Evolutionary conservation across 139 green algal species (phyloP).

Genomic region (Mychonastes homosphaera): DNA sequence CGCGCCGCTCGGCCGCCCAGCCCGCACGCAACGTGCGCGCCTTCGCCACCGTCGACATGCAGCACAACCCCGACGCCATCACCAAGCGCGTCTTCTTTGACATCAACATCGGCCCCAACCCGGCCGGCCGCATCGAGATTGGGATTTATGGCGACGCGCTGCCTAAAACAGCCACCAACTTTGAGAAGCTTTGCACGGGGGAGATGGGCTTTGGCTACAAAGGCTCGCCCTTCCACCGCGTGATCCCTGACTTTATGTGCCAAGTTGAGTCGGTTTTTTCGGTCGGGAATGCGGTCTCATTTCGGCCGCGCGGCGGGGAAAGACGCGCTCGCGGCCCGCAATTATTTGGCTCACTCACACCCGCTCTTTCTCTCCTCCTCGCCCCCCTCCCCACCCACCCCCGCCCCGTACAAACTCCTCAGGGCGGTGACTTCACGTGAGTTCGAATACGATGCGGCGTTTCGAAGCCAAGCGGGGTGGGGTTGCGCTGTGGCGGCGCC

Average conservation of each 20-base stretch:
- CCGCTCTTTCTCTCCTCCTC: background rate
- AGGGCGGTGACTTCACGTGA: too few species aligned
- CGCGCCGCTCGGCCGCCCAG: background rate
- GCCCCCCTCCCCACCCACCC: background rate
- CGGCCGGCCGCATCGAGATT: conserved; percentile 53
- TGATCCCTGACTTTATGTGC: conserved; percentile 62
- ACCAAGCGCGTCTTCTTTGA: conserved; percentile 64
- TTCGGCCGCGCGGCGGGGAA: background rate
- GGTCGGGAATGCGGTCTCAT: too few species aligned
- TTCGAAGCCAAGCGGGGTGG: too few species aligned
- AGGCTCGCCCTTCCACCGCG: conserved; percentile 29
- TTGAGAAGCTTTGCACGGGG: conserved; percentile 35
- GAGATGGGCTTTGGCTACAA: conserved; percentile 44
- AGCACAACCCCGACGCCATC: conserved; percentile 28
- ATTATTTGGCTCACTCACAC: background rate
- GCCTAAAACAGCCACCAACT: conserved; percentile 54
- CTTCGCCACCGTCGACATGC: background rate
- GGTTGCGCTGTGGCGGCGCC: too few species aligned
- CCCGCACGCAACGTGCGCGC: conserved; percentile 10
- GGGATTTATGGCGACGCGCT: conserved; percentile 59
- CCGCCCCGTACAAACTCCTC: too few species aligned
- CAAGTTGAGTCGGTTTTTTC: too few species aligned
- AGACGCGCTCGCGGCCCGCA: background rate
- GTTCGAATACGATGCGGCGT: too few species aligned
- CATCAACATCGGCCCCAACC: conserved; percentile 27